Evolutionary conservation across 2,329 filamentous ascomycete species (phyloP).

Genomic region (Colletotrichum lupini): DNA sequence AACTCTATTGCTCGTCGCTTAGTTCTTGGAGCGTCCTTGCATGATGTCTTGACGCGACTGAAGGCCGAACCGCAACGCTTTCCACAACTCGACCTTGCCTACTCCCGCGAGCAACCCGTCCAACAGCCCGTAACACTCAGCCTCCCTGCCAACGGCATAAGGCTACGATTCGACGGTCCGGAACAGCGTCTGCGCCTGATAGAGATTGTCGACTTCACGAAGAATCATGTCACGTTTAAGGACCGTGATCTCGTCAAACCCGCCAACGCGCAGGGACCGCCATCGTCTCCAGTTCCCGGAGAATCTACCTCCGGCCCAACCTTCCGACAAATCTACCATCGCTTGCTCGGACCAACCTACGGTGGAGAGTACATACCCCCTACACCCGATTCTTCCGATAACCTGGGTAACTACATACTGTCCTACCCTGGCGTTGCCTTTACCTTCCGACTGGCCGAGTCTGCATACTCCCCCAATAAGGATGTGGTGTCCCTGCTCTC

Average conservation of each 20-base stretch:
- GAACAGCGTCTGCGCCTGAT: conserved; percentile 93
- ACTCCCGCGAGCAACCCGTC: conserved; percentile 81
- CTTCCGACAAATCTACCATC: conserved; percentile 91
- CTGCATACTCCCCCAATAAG: conserved; percentile 78
- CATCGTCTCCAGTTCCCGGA: conserved; percentile 43
- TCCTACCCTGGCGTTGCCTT: conserved; percentile 97
- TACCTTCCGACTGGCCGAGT: conserved; percentile 82
- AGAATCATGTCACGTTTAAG: conserved; percentile 84
- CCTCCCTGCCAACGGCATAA: conserved; percentile 86
- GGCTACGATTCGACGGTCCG: conserved; percentile 91
- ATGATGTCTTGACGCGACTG: conserved; percentile 87
- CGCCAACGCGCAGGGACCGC: conserved; percentile 48
- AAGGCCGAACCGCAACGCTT: conserved; percentile 89
- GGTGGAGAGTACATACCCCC: conserved; percentile 90
- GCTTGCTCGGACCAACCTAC: conserved; percentile 93
- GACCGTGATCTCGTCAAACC: conserved; percentile 81
- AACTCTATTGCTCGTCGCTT: conserved; percentile 36
- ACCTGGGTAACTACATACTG: conserved; percentile 83
- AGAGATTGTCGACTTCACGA: conserved; percentile 90
- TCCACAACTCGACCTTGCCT: conserved; percentile 84
- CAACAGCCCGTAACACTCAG: conserved; percentile 78
- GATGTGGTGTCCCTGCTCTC: conserved; percentile 86
- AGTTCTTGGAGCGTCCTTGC: conserved; percentile 92
- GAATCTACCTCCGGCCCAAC: conserved; percentile 69
- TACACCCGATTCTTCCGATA: conserved; percentile 58